Percentiles rank a stretch among this genome's conserved stretches.
Conservation (phyloP, 1,139 yeast genomes). For the Kazachstania sp. region DNA sequence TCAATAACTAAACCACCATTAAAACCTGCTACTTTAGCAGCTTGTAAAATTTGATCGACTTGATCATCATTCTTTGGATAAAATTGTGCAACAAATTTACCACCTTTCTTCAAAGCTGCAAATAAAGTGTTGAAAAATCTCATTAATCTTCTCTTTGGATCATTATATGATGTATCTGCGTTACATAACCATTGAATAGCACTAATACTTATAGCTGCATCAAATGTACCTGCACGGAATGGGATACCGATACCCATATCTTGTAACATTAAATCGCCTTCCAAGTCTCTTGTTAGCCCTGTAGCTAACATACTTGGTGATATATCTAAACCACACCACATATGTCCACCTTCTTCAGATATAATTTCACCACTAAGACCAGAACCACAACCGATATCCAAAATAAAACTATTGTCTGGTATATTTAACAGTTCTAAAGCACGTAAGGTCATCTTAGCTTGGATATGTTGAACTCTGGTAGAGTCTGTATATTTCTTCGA, state of each 20-base stretch:
- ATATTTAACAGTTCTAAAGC: conserved; percentile 81
- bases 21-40: conserved; percentile 93
- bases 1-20: conserved; percentile 94
- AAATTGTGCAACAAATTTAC: conserved; percentile 94
- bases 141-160: conserved; percentile 77
- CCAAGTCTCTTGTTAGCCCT: conserved; percentile 83
- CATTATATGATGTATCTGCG: conserved; percentile 76
- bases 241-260: conserved; percentile 96
- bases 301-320: conserved; percentile 94
- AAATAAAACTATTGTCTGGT: conserved; percentile 57
- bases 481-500: conserved; percentile 84
- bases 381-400: conserved; percentile 96
- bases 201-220: conserved; percentile 91
- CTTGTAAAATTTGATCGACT: conserved; percentile 62
- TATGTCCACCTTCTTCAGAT: conserved; percentile 77
- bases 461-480: conserved; percentile 95
- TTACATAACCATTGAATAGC: conserved; percentile 98
- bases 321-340: conserved; percentile 96
- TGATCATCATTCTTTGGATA: conserved; percentile 89
- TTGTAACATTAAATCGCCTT: conserved; percentile 82
- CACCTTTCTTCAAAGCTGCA: conserved; percentile 83
- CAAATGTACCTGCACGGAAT: conserved; percentile 92
- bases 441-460: conserved; percentile 92
- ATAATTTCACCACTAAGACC: conserved; percentile 92
- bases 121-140: conserved; percentile 82